Evolutionary conservation across 257 asterid genomes (phyloP).

Genomic region (Fraxinus excelsior): DNA sequence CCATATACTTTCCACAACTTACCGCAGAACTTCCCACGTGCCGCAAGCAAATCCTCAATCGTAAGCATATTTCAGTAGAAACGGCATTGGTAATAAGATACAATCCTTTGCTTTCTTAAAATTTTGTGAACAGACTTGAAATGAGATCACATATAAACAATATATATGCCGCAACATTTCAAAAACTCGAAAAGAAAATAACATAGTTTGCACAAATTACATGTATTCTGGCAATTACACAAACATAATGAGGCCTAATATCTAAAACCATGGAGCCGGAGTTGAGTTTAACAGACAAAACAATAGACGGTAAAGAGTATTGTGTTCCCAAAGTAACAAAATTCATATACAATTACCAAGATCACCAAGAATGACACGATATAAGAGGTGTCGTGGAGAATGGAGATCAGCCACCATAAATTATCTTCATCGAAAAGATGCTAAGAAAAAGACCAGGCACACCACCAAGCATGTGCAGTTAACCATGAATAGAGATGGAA

Average conservation of each 20-base stretch:
- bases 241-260: conserved; percentile 8
- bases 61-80: not conserved
- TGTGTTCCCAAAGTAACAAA: conserved; percentile 1
- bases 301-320: conserved; percentile 12
- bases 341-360: conserved; percentile 10
- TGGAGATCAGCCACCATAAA: conserved; percentile 5
- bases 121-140: not conserved
- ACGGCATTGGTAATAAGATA: not conserved
- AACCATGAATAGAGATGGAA: not conserved
- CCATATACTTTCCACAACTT: not conserved
- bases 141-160: not conserved
- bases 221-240: conserved; percentile 11
- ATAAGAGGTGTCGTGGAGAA: conserved; percentile 2
- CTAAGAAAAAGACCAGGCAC: not conserved
- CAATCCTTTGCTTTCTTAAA: not conserved
- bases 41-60: not conserved
- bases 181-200: not conserved
- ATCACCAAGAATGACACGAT: conserved; percentile 24
- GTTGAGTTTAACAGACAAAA: conserved; percentile 21
- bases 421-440: not conserved
- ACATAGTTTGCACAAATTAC: not conserved
- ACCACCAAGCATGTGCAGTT: not conserved
- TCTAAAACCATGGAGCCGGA: conserved; percentile 18
- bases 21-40: not conserved
- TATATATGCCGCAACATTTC: not conserved